Evolutionary conservation across 2,329 filamentous ascomycete genomes (phyloP).

Genomic region (Ophiostoma quercus): DNA sequence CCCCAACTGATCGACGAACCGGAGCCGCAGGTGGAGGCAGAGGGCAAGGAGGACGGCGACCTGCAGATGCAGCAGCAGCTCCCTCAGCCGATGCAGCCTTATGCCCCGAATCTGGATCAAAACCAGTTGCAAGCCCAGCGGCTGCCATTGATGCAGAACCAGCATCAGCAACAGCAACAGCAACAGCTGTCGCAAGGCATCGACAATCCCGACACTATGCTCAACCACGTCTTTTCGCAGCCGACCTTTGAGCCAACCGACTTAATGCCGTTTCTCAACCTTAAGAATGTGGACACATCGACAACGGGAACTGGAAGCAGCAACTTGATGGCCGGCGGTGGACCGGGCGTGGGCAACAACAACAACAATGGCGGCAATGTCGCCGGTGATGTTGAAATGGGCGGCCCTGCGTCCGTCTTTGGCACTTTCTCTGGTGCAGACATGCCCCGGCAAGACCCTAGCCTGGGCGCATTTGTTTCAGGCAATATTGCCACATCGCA

Average conservation of each 20-base stretch:
- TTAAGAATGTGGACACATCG: constrained; percentile 22
- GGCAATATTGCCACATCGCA: constrained; percentile 1
- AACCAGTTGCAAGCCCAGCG: constrained; percentile 10
- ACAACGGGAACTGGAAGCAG: not conserved
- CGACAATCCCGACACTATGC: constrained; percentile 30
- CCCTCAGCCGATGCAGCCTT: not conserved
- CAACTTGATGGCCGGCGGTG: not conserved
- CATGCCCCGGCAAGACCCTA: constrained; percentile 28
- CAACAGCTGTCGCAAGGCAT: not conserved
- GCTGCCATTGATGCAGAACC: constrained; percentile 6
- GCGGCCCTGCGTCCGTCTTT: constrained; percentile 17
- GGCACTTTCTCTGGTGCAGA: constrained; percentile 22
- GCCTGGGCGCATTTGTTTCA: constrained; percentile 23
- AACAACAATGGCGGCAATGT: not conserved
- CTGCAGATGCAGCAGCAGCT: constrained; percentile 20
- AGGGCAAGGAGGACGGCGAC: not conserved
- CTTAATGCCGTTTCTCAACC: constrained; percentile 32
- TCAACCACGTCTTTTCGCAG: constrained; percentile 38
- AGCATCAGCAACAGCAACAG: constrained; percentile 18
- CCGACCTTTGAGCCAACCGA: constrained; percentile 37
- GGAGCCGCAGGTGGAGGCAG: not conserved
- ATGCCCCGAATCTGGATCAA: constrained; percentile 6
- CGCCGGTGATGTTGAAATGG: not conserved
- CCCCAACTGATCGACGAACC: constrained; percentile 27
- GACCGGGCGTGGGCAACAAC: not conserved